Base-by-base conservation (phyloP, 495 filamentous ascomycete genomes). In the Stereocaulon alpinum region DNA sequence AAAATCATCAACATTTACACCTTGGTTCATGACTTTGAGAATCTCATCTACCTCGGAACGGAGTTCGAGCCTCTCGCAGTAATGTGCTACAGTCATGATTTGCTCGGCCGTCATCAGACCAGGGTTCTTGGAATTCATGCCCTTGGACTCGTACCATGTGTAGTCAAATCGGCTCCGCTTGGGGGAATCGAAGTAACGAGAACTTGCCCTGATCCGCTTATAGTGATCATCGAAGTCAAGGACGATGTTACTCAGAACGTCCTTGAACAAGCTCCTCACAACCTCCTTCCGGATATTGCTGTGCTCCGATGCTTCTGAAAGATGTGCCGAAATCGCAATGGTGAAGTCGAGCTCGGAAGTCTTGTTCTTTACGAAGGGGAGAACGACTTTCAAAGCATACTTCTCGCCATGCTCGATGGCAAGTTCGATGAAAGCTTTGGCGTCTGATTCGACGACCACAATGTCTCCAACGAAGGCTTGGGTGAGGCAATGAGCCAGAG, bases 331-430 rank as follows among this genome's bases (percentile, higher is more conserved):
- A 42, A 61, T 56, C 3, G 41, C 10, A 1, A 56, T 29, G 14
- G 15, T 49, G 32, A 50, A 56, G 12, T 6, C 24, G 17, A 37
- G 6, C 1, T 59, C 42, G 11, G 57, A 41, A 1, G n/a, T 27
- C 0, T 50, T 51, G n/a, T 51, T 61, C 22, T 56, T 56, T 10
- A 61, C 29, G 15, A 61, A 37, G 14, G 59, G 51, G 24, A 61
- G 24, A 14, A 59, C 20, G 9, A 11, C 15, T 15, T 52, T 3
- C 9, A 49, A 41, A 10, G 47, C 37, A 20, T 41, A 47, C 9
- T 29, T 40, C 14, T 59, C 56, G 48, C 30, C 30, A 47, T 48
- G n/a, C 32, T 29, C 11, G 10, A 20, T 24, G 22, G 6, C 18
- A 3, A 61, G 11, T 6, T 48, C n/a, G 12, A 22, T 54, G 6